Base-by-base conservation (phyloP, 176 grass and related monocot genomes). In the Saccharum officinarum region DNA sequence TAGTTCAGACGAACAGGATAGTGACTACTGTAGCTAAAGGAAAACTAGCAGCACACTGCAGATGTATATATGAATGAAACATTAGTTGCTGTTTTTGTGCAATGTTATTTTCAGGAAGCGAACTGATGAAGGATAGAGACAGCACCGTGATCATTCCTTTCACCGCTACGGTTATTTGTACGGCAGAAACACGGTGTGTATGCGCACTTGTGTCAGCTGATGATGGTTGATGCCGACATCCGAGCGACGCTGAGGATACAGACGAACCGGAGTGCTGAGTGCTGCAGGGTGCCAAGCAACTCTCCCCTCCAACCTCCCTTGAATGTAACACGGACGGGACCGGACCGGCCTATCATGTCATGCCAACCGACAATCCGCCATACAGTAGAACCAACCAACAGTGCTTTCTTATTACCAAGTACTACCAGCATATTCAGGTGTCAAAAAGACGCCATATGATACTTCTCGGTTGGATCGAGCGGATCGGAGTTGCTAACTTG, bases 61-160 rank as follows among this genome's bases (percentile, higher is more conserved):
- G 34, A 28, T 28, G 28, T 28, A 28, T 28, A 28, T 5, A 15
- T 16, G 1, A 4, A 49, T 5, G 46, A 6, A 49, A 49, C 13
- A 49, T 14, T 46, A 12, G 12, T 6, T 57, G 42, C 5, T 45
- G 14, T 45, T 39, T 15, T 77, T 23, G 16, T 64, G 25, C 38
- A 18, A 17, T 65, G 18, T 30, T 66, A 3, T 22, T 55, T 28
- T 49, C 38, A 59, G 54, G 18, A 22, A 67, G 8, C 16, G 23
- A 25, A 47, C 13, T 65, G 16, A 80, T 65, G 16, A 80, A 75
- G 38, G 82, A 75, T 44, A 61, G 28, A 22, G 80, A 80, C 46
- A n/a, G 5, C 77, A 62, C 76, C 11, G 14, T 38, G 37, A 28
- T 69, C 80, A 61, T 85, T 89, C 62, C 62, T 81, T 80, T 85